Base-by-base conservation (phyloP, 257 asterid species). In the Capsicum pubescens region DNA sequence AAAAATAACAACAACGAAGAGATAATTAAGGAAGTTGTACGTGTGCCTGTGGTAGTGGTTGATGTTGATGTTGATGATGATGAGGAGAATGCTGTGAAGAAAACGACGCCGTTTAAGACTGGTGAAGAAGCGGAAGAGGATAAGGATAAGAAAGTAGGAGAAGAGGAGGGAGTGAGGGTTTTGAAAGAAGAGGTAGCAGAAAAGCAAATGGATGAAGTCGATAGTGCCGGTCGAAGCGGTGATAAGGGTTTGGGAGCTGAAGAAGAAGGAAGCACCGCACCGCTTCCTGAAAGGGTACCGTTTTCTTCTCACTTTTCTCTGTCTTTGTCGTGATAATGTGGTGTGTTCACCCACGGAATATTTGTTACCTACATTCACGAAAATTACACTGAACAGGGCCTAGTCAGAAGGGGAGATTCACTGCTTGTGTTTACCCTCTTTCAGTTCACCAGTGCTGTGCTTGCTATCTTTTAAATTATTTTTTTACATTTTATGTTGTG, bases 271-370 rank as follows among this genome's bases (percentile, higher is more conserved):
- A 91, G 91, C 90, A 87, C 93, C 35, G 92, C 95, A 78, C 98
- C 97, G 35, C 87, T 95, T 85, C 98, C 98, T 21, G 95, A 92
- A 84, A 92, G 90, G 97, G 98, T 95, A 78, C 64, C n/a, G 21
- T 87, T 83, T 63, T 16, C 44, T 56, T 55, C n/a, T 26, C 32
- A 26, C 32, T 26, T 26, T 26, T 26, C 32, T 26, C 32, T 26
- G 32, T 26, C 32, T 26, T 26, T 26, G 32, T 26, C 32, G 32
- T 26, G 32, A 26, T 26, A 26, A 26, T 26, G 32, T 26, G 32
- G 32, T 26, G 32, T 26, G 32, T 26, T 26, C 32, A 26, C 32
- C 32, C 32, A 26, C 32, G 32, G 32, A 26, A 50, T 50, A 50
- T 8, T 8, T 50, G 55, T 9, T 26, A 26, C 32, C 1, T 50